A percentile compares a stretch with the other conserved stretches of the same genome.
These are phyloP conservation scores for Closterium sp. DNA, from an alignment of 139 green algal genomes.

Conservation along the genomic window DNA sequence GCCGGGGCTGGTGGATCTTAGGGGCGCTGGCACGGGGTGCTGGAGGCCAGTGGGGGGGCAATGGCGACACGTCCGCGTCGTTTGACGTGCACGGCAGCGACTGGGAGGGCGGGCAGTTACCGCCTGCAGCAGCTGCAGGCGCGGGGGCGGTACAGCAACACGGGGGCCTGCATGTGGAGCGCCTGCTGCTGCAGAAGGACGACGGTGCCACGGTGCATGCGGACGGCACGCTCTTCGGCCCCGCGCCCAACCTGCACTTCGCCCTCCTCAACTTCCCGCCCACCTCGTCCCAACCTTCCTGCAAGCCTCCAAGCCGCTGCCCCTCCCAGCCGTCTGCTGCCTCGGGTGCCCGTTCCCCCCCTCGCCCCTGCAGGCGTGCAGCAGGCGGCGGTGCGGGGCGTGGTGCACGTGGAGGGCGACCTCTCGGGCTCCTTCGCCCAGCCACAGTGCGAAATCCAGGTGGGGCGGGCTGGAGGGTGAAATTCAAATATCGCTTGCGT, in stretches of 20 bases:
- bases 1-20: constrained; percentile 44
- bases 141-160: constrained; percentile 33
- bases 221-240: constrained; percentile 48
- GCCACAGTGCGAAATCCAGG: constrained; percentile 49
- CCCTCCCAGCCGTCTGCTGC: neutral
- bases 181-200: constrained; percentile 32
- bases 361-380: neutral
- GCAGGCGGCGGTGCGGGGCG: constrained; percentile 10
- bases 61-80: constrained; percentile 33
- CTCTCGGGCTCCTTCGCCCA: constrained; percentile 17
- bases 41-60: constrained; percentile 49
- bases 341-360: neutral
- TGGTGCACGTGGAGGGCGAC: constrained; percentile 45
- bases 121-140: constrained; percentile 45
- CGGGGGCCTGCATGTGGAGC: constrained; percentile 51
- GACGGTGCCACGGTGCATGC: constrained; percentile 47
- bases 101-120: constrained; percentile 58
- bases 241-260: constrained; percentile 57
- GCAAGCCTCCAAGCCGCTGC: constrained; percentile 33
- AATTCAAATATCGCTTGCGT: too few relatives aligned
- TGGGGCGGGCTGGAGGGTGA: too few relatives aligned
- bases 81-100: constrained; percentile 51
- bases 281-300: constrained; percentile 46
- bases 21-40: constrained; percentile 43
- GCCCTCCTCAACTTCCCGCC: constrained; percentile 52